phyloP scores from a whole-genome alignment of 805 yeast genomes.

The Barnettozyma sucrosica region DNA sequence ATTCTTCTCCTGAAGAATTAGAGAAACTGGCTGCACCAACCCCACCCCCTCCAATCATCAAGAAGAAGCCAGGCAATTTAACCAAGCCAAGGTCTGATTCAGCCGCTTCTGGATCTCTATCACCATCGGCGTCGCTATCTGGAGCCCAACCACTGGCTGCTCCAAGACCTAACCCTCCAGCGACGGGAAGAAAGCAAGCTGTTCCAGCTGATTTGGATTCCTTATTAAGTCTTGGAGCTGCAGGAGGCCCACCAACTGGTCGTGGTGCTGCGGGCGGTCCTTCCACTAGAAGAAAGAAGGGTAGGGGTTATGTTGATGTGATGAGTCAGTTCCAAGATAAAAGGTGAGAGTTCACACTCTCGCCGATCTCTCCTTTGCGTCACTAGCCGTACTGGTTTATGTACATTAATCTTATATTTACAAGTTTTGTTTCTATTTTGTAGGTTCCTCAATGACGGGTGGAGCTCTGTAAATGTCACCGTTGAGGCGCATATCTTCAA shows the following conservation, averaged over 20 bases:
- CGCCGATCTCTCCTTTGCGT: background rate
- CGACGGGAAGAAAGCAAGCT: conserved; percentile 16
- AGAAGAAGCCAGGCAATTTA: conserved; percentile 29
- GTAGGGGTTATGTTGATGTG: conserved; percentile 64
- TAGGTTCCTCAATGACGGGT: conserved; percentile 10
- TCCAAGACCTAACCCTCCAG: conserved; percentile 1
- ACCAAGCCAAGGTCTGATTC: conserved; percentile 36
- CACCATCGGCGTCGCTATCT: conserved; percentile 3
- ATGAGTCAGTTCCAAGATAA: conserved; percentile 31
- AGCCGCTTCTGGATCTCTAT: conserved; percentile 13
- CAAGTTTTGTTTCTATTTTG: conserved; percentile 4
- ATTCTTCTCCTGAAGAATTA: conserved; percentile 61
- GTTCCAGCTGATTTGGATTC: conserved; percentile 38
- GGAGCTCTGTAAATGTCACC: conserved; percentile 32
- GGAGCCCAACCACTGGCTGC: conserved; percentile 5
- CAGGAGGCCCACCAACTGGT: conserved; percentile 4
- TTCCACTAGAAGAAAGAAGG: conserved; percentile 35
- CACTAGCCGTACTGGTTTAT: background rate
- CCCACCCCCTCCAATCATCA: conserved; percentile 42
- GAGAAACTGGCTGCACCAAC: conserved; percentile 66
- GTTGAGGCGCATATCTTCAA: conserved; percentile 28
- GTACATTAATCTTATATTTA: conserved; percentile 9
- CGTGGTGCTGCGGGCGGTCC: conserved; percentile 16
- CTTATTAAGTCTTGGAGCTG: conserved; percentile 33
- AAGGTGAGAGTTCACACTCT: conserved; percentile 1